Conservation (phyloP, 306 rosid genomes). For the Medicago ruthenica region DNA sequence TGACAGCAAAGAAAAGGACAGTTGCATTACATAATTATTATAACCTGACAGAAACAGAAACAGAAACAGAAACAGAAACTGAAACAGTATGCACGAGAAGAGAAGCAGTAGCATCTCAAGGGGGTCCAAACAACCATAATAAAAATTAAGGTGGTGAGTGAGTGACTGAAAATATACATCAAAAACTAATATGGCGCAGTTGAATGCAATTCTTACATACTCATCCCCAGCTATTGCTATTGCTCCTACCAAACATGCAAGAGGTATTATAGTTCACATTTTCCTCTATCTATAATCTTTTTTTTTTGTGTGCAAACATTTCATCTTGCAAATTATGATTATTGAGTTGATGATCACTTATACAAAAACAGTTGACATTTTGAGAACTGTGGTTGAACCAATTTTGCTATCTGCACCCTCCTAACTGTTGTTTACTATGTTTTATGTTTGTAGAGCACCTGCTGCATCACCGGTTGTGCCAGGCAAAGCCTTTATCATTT, state of each 20-base stretch:
- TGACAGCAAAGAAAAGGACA: no score
- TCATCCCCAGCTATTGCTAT: not conserved
- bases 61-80: no score
- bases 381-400: not conserved
- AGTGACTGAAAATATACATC: not conserved
- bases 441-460: constrained; percentile 34
- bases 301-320: not conserved
- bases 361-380: constrained; percentile 16
- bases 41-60: no score
- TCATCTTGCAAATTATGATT: not conserved
- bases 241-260: not conserved
- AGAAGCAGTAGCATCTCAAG: no score
- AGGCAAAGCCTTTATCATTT: constrained; percentile 27
- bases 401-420: not conserved
- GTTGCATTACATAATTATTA: no score
- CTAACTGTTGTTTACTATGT: not conserved
- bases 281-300: not conserved
- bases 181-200: constrained; percentile 7
- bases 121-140: not conserved
- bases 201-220: constrained; percentile 7
- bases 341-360: no score
- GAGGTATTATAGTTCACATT: not conserved
- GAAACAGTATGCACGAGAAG: no score
- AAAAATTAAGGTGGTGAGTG: not conserved
- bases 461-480: constrained; percentile 44